Percentiles rank a stretch among this genome's conserved stretches.
phyloP scores from a whole-genome alignment of 371 early-diverging fungal genomes.

The Haplosporangium sp. region DNA sequence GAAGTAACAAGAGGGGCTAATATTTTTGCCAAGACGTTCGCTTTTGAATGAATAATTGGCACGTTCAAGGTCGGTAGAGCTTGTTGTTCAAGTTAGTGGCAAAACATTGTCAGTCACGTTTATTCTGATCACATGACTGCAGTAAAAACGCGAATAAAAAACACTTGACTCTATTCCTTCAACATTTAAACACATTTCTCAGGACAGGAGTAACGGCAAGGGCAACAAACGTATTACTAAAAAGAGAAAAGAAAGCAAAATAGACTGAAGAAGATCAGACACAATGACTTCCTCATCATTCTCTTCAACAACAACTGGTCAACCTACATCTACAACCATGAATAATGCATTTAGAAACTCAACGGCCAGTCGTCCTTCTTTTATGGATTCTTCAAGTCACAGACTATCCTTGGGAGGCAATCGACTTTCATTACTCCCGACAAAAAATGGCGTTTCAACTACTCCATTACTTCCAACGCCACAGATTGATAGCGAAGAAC shows the following conservation, averaged over 20 bases:
- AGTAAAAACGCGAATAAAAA: too few relatives aligned
- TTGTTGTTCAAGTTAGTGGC: too few relatives aligned
- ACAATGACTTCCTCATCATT: conserved; percentile 7
- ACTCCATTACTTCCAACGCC: conserved; percentile 23
- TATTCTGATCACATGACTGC: too few relatives aligned
- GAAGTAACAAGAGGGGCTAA: too few relatives aligned
- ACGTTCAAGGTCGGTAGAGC: too few relatives aligned
- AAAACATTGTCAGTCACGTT: too few relatives aligned
- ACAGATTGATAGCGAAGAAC: conserved; percentile 37
- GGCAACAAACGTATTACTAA: background rate
- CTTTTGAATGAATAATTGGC: too few relatives aligned
- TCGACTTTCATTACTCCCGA: conserved; percentile 32
- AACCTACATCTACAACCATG: background rate
- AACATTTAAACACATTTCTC: background rate
- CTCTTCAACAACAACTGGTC: conserved; percentile 3
- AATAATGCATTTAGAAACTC: conserved; percentile 2
- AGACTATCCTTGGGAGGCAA: conserved; percentile 24
- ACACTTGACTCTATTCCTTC: too few relatives aligned
- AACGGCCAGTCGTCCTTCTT: conserved; percentile 13
- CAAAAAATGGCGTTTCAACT: conserved; percentile 8
- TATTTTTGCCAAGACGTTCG: too few relatives aligned
- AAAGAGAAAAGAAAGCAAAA: too few relatives aligned
- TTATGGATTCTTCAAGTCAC: conserved; percentile 19
- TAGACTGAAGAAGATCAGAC: too few relatives aligned
- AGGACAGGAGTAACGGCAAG: background rate